phyloP scores from a whole-genome alignment of 179 eudicot genomes.

The Sideroxylon spinosum region DNA sequence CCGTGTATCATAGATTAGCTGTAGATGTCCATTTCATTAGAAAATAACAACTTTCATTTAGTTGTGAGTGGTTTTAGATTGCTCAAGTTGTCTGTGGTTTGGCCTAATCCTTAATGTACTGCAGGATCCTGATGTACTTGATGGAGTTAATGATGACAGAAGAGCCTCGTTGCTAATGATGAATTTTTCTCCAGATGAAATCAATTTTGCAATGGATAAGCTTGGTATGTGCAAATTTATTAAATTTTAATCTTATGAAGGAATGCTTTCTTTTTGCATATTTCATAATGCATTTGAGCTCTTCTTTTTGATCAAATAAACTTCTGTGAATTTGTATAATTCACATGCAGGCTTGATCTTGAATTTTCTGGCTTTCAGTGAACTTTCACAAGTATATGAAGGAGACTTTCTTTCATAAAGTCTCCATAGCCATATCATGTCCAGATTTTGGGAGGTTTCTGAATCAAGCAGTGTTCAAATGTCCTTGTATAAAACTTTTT shows the following conservation, averaged over 20 bases:
- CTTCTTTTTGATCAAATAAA: not conserved
- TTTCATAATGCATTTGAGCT: not conserved
- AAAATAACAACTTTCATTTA: too few relatives aligned
- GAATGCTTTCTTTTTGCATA: not conserved
- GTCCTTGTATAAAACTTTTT: not conserved
- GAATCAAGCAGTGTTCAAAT: not conserved
- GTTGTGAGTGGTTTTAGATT: not conserved
- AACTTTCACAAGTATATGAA: not conserved
- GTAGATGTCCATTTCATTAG: too few relatives aligned
- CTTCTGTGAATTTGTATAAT: not conserved
- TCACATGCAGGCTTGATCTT: not conserved
- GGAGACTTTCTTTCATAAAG: not conserved
- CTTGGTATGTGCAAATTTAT: conserved; percentile 57
- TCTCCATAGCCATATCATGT: not conserved
- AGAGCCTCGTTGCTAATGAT: conserved; percentile 60
- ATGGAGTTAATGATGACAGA: conserved; percentile 41
- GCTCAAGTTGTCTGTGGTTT: not conserved
- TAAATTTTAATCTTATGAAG: too few relatives aligned
- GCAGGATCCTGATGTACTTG: conserved; percentile 60
- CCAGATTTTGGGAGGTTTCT: too few relatives aligned
- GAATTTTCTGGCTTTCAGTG: not conserved
- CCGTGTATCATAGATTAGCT: too few relatives aligned
- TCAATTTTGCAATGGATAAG: conserved; percentile 68
- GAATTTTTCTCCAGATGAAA: conserved; percentile 68
- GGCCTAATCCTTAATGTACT: conserved; percentile 7